Evolutionary conservation across 1,139 yeast species (phyloP), one percentile per base, ranked within the genome.

Genomic region (Taiozyma sp.): DNA sequence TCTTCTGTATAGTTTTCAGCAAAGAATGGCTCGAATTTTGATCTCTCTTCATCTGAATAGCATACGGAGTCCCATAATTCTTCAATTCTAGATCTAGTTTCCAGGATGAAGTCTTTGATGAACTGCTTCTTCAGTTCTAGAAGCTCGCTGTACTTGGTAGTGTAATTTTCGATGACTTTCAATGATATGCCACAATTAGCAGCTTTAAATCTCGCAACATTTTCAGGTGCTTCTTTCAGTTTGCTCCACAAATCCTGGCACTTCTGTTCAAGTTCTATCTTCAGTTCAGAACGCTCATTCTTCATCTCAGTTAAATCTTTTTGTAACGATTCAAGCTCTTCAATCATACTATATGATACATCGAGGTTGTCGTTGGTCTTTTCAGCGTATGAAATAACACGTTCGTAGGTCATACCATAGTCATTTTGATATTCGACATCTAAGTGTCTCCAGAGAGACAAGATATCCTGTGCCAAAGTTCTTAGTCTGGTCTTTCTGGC

Each of bases 71-170:
- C 74, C 96, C 97, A 91, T 13, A 80, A 68, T 4, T 71, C 73
- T 45, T 74, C 76, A 14, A 92, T 83, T 51, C 80, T 80, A 2
- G 61, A 61, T 62, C 92, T 75, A 1, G 88, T 74, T 47, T 82
- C 86, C 14, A 71, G 65, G 14, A 92, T 85, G 55, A 92, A 84
- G 24, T 79, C 80, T 51, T 86, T 85, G 39, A 91, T 80, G 56
- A 78, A 79, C 52, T 81, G 78, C 19, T 82, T 76, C 58, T 95
- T 80, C 66, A 82, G 80, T 29, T 73, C 70, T 49, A 79, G 74
- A 39, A 92, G 72, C 52, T 87, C 75, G 29, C 73, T 73, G 46
- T 85, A 67, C 61, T 90, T 93, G 43, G 61, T 59, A 54, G 80
- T 77, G 56, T 64, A 63, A n/a, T 62, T 61, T n/a, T 59, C 57